A percentile compares a stretch with the other conserved stretches of the same genome.
phyloP scores from a whole-genome alignment of 768 basidiomycete species.

The Tephrocybe rancida region DNA sequence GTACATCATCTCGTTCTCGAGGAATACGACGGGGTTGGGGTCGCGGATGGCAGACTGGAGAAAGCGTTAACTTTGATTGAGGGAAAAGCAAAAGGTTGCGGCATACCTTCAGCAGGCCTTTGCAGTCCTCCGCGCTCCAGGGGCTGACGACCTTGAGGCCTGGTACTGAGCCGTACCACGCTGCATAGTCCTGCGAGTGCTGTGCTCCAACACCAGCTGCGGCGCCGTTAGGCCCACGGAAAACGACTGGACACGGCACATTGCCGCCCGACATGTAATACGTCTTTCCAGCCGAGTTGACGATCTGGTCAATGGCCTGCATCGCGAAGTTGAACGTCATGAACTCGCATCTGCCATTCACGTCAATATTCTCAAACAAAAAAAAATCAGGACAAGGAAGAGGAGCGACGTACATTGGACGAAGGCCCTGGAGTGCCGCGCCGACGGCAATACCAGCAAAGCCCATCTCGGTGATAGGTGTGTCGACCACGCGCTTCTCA shows the following conservation, averaged over 20 bases:
- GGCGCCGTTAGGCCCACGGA: conserved; percentile 99
- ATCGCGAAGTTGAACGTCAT: conserved; percentile 99
- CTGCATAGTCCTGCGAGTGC: conserved; percentile 96
- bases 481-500: conserved; percentile 97
- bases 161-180: conserved; percentile 92
- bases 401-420: conserved; percentile 71
- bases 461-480: conserved; percentile 97
- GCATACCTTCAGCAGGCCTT: conserved; percentile 90
- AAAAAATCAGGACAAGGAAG: not conserved
- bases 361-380: conserved; percentile 12
- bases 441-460: conserved; percentile 97
- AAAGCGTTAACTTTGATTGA: not conserved
- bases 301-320: conserved; percentile 99
- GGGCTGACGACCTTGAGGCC: conserved; percentile 98
- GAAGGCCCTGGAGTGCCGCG: conserved; percentile 90
- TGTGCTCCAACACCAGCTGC: conserved; percentile 96
- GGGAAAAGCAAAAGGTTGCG: conserved; percentile 1
- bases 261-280: conserved; percentile 99
- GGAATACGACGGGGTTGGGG: conserved; percentile 97
- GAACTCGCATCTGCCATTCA: conserved; percentile 83
- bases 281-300: conserved; percentile 99
- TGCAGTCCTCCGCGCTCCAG: conserved; percentile 99
- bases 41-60: conserved; percentile 91
- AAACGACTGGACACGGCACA: conserved; percentile 97
- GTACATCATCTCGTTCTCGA: conserved; percentile 99